Conservation (phyloP, 2,329 filamentous ascomycete genomes). For the Cladosporium sp. region DNA sequence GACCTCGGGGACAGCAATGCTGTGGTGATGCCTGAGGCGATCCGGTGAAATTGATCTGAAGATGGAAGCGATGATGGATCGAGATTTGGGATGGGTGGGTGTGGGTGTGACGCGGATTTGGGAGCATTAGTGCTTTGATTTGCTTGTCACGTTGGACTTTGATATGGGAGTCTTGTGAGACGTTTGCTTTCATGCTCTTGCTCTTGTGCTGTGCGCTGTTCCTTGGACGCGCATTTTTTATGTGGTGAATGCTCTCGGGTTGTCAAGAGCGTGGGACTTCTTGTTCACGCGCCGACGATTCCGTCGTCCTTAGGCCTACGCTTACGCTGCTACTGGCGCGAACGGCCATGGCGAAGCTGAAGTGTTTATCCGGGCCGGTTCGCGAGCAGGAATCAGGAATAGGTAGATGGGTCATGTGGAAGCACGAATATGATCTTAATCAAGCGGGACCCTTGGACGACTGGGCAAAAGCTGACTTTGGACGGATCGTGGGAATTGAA, state of each 20-base stretch:
- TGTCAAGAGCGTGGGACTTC: not conserved
- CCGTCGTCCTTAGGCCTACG: not conserved
- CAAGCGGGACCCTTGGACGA: not conserved
- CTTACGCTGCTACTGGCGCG: not conserved
- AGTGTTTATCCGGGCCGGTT: not conserved
- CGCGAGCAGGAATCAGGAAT: not conserved
- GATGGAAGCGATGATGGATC: not conserved
- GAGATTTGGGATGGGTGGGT: not conserved
- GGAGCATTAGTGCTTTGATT: not conserved
- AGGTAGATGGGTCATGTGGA: not conserved
- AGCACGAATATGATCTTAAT: not conserved
- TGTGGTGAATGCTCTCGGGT: not conserved
- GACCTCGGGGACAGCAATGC: not conserved
- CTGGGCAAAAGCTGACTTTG: not conserved
- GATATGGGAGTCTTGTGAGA: not conserved
- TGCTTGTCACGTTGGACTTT: not conserved
- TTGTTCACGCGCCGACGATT: not conserved
- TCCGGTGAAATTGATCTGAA: not conserved
- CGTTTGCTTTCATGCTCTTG: not conserved
- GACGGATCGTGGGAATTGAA: not conserved
- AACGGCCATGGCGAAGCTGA: not conserved
- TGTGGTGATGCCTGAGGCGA: slow-evolving; percentile 1
- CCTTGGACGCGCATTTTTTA: too few relatives aligned
- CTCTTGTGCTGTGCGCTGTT: not conserved
- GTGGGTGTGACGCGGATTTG: not conserved